Evolutionary conservation across 2,329 filamentous ascomycete species (phyloP).

Genomic region (Colletotrichum sp.): DNA sequence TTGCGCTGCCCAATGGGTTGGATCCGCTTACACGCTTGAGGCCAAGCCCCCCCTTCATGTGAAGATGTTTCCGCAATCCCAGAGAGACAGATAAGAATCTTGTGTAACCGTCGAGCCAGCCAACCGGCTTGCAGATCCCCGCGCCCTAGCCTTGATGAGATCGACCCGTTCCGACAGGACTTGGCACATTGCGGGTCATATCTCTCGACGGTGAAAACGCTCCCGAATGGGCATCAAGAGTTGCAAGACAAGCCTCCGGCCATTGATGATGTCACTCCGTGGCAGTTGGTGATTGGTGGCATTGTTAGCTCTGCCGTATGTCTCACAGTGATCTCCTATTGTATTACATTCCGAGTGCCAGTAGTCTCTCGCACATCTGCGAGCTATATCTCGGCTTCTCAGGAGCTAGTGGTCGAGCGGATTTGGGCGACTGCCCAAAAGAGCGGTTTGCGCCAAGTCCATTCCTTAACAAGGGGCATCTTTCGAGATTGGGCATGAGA

Average conservation of each 20-base stretch:
- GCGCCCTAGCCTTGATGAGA: neutral
- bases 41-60: neutral
- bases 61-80: neutral
- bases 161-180: neutral
- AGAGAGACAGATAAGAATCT: neutral
- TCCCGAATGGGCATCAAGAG: neutral
- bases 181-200: neutral
- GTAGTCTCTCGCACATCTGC: neutral
- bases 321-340: neutral
- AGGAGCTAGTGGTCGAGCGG: neutral
- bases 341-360: neutral
- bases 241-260: neutral
- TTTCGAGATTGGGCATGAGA: neutral
- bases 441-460: neutral
- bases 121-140: neutral
- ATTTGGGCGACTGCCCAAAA: neutral
- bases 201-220: neutral
- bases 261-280: neutral
- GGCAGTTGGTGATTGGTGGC: neutral
- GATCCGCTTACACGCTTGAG: neutral
- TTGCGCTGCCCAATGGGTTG: neutral
- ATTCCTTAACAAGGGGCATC: neutral
- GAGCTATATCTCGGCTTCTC: neutral
- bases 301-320: neutral
- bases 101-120: neutral